Evolutionary conservation across 2,329 filamentous ascomycete species (phyloP).

Genomic region (Colletotrichum limetticola): DNA sequence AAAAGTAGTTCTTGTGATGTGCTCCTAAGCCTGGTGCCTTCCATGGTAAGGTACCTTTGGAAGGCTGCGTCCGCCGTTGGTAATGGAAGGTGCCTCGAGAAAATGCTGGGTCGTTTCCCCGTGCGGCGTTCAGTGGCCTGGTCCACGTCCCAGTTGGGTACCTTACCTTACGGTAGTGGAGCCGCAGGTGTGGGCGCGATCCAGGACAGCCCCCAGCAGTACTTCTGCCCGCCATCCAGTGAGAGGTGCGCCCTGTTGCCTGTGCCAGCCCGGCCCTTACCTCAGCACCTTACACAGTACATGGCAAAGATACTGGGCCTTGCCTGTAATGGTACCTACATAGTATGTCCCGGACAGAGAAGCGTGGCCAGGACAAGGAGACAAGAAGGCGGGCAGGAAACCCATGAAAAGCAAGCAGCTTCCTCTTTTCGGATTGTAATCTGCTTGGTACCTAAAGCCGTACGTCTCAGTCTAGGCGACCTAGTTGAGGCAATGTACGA

Average conservation of each 20-base stretch:
- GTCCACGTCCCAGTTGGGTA: not conserved
- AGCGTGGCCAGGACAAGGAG: not conserved
- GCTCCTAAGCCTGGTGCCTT: not conserved
- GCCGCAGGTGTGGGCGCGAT: not conserved
- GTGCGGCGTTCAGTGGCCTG: not conserved
- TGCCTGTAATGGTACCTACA: no score
- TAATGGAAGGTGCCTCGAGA: not conserved
- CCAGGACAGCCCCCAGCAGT: slow-evolving; percentile 14
- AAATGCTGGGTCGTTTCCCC: not conserved
- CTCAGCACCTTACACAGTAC: not conserved
- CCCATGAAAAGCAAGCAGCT: not conserved
- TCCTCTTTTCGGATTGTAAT: not conserved
- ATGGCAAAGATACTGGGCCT: no score
- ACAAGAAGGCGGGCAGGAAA: not conserved
- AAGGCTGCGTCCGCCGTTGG: not conserved
- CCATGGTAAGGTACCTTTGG: not conserved
- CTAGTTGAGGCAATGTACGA: not conserved
- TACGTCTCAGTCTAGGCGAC: not conserved
- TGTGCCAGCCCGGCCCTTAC: slow-evolving; percentile 26
- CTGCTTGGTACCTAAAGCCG: not conserved
- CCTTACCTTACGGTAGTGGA: not conserved
- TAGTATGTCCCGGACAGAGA: not conserved
- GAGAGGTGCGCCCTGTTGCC: slow-evolving; percentile 19
- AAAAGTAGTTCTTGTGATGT: not conserved
- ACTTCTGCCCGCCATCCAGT: slow-evolving; percentile 24